Conservation (phyloP, 305 asterid genomes). For the Lippia alba region DNA sequence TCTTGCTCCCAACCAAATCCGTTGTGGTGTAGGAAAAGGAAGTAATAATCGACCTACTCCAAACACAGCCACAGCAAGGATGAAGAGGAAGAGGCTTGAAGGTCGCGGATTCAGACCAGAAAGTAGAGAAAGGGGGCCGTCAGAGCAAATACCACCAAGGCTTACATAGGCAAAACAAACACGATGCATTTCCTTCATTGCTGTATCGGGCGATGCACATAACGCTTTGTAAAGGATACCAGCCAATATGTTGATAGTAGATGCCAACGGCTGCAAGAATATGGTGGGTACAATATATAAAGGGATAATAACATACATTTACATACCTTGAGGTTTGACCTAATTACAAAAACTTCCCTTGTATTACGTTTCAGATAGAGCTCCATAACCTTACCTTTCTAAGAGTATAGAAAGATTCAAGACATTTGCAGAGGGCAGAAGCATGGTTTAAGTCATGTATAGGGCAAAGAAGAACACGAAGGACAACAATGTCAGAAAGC, state of each 20-base stretch:
- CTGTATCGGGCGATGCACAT: slow-evolving; percentile 79
- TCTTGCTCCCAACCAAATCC: slow-evolving; percentile 62
- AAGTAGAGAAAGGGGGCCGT: slow-evolving; percentile 65
- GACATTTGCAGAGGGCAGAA: slow-evolving; percentile 57
- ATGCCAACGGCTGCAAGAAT: slow-evolving; percentile 75
- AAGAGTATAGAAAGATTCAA: slow-evolving; percentile 75
- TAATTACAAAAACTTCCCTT: no score
- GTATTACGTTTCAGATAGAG: no score
- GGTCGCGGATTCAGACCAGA: slow-evolving; percentile 81
- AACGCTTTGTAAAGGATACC: slow-evolving; percentile 77
- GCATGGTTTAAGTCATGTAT: slow-evolving; percentile 52
- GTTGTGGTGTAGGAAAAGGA: slow-evolving; percentile 69
- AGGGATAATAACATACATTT: no score
- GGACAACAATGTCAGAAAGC: slow-evolving; percentile 74
- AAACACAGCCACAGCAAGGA: slow-evolving; percentile 74
- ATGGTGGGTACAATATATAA: no score
- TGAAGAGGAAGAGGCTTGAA: slow-evolving; percentile 67
- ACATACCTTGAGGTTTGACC: no score
- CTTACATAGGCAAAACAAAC: slow-evolving; percentile 78
- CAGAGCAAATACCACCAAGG: slow-evolving; percentile 71
- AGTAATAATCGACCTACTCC: slow-evolving; percentile 72
- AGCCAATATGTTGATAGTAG: slow-evolving; percentile 80
- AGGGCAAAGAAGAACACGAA: slow-evolving; percentile 77
- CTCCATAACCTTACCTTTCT: slow-evolving; percentile 54
- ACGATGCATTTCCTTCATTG: slow-evolving; percentile 72